phyloP scores from a whole-genome alignment of 177 flowering plant species.

The Telopea speciosissima region DNA sequence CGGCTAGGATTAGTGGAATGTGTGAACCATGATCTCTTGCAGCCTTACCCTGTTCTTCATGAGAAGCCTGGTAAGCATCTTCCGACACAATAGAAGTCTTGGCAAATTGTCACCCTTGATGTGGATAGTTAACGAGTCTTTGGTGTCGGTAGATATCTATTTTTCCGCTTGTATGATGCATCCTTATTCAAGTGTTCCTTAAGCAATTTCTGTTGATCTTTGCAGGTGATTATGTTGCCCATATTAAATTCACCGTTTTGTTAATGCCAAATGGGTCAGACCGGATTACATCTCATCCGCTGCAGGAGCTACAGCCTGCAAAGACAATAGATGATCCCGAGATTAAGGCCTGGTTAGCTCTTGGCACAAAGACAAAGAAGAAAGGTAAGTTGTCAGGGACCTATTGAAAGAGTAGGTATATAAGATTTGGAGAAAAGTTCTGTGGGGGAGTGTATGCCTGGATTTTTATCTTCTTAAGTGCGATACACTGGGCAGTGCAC shows the following conservation, averaged over 20 bases:
- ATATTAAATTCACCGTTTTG: slow-evolving; percentile 78
- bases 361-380: slow-evolving; percentile 74
- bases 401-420: neutral
- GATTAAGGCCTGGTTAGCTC: slow-evolving; percentile 77
- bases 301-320: slow-evolving; percentile 68
- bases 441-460: too few relatives aligned
- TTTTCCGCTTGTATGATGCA: too few relatives aligned
- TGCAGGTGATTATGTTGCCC: slow-evolving; percentile 78
- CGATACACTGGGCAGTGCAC: too few relatives aligned
- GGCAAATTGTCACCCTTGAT: too few relatives aligned
- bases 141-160: too few relatives aligned
- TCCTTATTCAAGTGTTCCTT: neutral
- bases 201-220: neutral
- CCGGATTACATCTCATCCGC: slow-evolving; percentile 55
- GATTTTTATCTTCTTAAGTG: too few relatives aligned
- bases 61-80: slow-evolving; percentile 65
- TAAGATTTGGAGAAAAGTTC: too few relatives aligned
- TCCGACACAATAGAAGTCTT: neutral
- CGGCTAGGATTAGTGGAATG: slow-evolving; percentile 70
- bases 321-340: slow-evolving; percentile 58
- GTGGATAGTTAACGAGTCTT: too few relatives aligned
- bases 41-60: slow-evolving; percentile 86
- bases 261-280: slow-evolving; percentile 90
- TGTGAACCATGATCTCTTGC: slow-evolving; percentile 75
- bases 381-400: slow-evolving; percentile 27